These are phyloP conservation scores for Alternaria arborescens DNA, from an alignment of 2,329 filamentous ascomycete species.

Conservation along the genomic window DNA sequence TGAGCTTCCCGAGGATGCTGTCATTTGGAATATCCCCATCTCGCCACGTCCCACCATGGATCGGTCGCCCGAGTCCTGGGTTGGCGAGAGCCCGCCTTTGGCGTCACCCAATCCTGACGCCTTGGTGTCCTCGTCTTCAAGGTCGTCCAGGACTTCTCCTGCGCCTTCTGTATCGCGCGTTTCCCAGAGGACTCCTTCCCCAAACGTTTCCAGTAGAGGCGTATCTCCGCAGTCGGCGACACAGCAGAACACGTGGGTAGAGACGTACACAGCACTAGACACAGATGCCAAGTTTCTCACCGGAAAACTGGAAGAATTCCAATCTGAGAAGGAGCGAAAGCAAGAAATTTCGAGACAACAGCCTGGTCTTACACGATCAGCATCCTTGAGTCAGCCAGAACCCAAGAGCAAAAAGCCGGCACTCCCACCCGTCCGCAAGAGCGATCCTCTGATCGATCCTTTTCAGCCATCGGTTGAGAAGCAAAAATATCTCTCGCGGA, in stretches of 20 bases:
- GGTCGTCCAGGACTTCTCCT: slow-evolving; percentile 40
- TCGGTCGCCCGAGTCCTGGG: slow-evolving; percentile 49
- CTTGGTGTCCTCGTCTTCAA: slow-evolving; percentile 29
- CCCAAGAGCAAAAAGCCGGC: slow-evolving; percentile 60
- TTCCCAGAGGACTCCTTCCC: slow-evolving; percentile 31
- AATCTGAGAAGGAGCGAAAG: slow-evolving; percentile 65
- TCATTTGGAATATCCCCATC: slow-evolving; percentile 83
- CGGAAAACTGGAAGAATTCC: slow-evolving; percentile 81
- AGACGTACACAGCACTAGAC: slow-evolving; percentile 73
- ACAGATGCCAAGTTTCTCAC: slow-evolving; percentile 78
- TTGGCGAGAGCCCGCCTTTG: slow-evolving; percentile 41
- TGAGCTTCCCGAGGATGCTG: slow-evolving; percentile 77
- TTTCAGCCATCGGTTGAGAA: slow-evolving; percentile 87
- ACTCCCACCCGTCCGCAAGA: slow-evolving; percentile 72
- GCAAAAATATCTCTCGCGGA: slow-evolving; percentile 81
- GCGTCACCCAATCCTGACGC: slow-evolving; percentile 32
- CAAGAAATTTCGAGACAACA: slow-evolving; percentile 63
- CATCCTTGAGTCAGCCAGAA: slow-evolving; percentile 39
- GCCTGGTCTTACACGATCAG: slow-evolving; percentile 48
- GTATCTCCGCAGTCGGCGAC: slow-evolving; percentile 49
- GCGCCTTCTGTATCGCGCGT: slow-evolving; percentile 30
- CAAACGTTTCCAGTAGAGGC: slow-evolving; percentile 28
- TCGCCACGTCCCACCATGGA: slow-evolving; percentile 65
- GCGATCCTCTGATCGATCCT: slow-evolving; percentile 84
- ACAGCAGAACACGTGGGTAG: slow-evolving; percentile 76